Base-by-base conservation (phyloP, 2,329 filamentous ascomycete genomes). In the Monosporascus cannonballus region DNA sequence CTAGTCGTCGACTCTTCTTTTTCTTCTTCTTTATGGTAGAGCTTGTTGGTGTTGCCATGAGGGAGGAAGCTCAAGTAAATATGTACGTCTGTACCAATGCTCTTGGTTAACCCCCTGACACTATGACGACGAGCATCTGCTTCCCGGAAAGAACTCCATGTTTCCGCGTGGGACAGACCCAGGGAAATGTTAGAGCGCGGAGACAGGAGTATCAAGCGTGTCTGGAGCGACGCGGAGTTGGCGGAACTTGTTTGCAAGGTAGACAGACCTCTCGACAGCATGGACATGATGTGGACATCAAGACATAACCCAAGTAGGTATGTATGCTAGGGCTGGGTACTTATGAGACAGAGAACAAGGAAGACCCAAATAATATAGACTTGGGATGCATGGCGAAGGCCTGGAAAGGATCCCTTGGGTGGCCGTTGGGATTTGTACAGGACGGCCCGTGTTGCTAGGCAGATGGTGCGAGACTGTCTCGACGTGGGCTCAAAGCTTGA, bases 121-220 rank as follows among this genome's bases (percentile, higher is more conserved):
- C 34, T 38, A 30, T 44, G 30, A 39, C 52, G 52, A 47, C 37
- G 38, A 38, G 50, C 50, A 54, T 45, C 49, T 56, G 52, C 45
- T 52, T 52, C 37, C 42, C 42, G 42, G 25, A 22, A 27, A 24
- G 2, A 46, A 25, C 42, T 27, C 42, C 42, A 46, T 46, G 25
- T 17, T 45, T 46, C 24, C 24, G 15, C 42, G 25, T 30, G 42
- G 42, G 42, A 46, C 17, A 30, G 11, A 25, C 20, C 24, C 25
- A 27, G 42, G 22, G 25, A 46, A 27, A 15, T 15, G 7, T 30
- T 14, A 24, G 17, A 30, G 30, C 17, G 18, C 38, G 38, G 38
- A 20, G 8, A 18, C 4, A 15, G 37, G 37, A 38, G 36, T 25
- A 45, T 45, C 8, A 27, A 27, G 27, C 27, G 27, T 27, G 27